Conservation (phyloP, 2,329 filamentous ascomycete species). For the Tolypocladium ovalisporum region DNA sequence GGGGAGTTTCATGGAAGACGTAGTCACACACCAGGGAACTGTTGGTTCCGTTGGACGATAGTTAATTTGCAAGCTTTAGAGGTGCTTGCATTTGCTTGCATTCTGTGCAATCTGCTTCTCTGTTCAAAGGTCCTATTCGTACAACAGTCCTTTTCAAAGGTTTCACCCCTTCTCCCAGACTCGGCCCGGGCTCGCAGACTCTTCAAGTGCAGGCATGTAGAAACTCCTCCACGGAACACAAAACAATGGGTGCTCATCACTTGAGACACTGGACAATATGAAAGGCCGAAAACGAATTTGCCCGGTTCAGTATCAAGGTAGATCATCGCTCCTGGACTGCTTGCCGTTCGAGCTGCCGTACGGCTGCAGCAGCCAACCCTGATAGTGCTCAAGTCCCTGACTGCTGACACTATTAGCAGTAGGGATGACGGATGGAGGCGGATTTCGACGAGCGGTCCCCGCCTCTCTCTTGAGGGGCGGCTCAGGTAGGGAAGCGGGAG, state of each 20-base stretch:
- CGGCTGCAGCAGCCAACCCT: constrained; percentile 26
- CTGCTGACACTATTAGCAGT: constrained; percentile 19
- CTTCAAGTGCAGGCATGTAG: too few species aligned
- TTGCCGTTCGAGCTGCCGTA: constrained; percentile 22
- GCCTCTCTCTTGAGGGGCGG: constrained; percentile 22
- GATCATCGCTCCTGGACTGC: constrained; percentile 19
- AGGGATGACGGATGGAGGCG: constrained; percentile 16
- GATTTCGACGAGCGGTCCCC: constrained; percentile 16
- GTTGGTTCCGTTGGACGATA: not conserved
- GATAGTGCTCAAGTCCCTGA: constrained; percentile 21
- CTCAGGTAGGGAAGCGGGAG: constrained; percentile 25
- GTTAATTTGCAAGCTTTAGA: not conserved
- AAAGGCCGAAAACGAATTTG: not conserved
- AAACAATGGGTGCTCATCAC: not conserved
- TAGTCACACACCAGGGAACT: not conserved
- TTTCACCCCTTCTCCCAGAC: not conserved
- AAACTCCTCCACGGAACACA: not conserved
- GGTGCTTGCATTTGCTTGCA: not conserved
- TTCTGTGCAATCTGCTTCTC: not conserved
- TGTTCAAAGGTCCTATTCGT: not conserved
- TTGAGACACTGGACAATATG: not conserved
- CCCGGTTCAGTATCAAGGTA: constrained; percentile 12
- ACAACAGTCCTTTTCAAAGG: not conserved
- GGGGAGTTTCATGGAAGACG: not conserved
- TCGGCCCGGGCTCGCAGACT: not conserved